Evolutionary conservation across 345 rosid species (phyloP).

Genomic region (Eucalyptus rudis): DNA sequence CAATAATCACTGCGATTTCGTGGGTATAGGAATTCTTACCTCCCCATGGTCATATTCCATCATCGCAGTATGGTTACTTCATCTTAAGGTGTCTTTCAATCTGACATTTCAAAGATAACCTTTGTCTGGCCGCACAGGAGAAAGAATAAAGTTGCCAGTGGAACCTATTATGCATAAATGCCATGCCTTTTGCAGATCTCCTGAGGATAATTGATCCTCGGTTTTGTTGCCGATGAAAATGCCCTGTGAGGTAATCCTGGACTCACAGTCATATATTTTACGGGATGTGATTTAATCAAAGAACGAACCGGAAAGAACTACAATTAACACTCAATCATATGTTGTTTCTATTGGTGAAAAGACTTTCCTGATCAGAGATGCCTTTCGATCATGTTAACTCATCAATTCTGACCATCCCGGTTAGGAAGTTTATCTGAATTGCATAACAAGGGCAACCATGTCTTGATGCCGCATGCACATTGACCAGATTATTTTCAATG

Average conservation of each 20-base stretch:
- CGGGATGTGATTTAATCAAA: not conserved
- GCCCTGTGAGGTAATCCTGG: not conserved
- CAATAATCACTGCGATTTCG: too few relatives aligned
- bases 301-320: too few relatives aligned
- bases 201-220: not conserved
- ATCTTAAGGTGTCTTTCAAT: too few relatives aligned
- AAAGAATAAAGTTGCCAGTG: too few relatives aligned
- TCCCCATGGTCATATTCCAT: rapidly evolving
- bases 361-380: not conserved
- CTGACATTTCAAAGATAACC: too few relatives aligned
- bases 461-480: not conserved
- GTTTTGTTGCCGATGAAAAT: not conserved
- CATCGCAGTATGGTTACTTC: too few relatives aligned
- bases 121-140: rapidly evolving
- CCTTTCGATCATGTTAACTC: not conserved
- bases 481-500: not conserved
- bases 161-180: too few relatives aligned
- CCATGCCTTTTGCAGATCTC: too few relatives aligned
- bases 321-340: too few relatives aligned
- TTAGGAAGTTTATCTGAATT: too few relatives aligned
- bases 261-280: not conserved
- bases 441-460: not conserved
- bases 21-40: too few relatives aligned
- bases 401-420: rapidly evolving
- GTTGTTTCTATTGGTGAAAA: not conserved